Evolutionary conservation across 495 filamentous ascomycete genomes (phyloP), one percentile per base, ranked within the genome.

Genomic region (Echria macrotheca): DNA sequence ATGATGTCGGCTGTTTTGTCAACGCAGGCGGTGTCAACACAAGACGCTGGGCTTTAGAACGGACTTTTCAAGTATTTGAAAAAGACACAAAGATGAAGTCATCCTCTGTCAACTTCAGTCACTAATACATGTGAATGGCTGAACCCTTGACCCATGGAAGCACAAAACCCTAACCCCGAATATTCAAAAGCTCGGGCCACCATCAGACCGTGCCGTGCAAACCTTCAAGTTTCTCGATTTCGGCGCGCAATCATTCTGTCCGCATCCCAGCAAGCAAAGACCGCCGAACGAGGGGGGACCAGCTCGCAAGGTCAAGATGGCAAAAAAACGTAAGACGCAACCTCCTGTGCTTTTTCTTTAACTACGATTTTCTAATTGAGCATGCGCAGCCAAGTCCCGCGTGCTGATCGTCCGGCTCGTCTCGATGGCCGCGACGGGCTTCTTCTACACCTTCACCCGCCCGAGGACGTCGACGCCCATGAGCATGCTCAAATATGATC

Each of bases 401-500:
- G 86, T 89, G 44, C 81, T 97, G 60, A 76, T 83, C 59, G 93
- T 97, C 62, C 90, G 94, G 63, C 85, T 99, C 45, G 76, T 99
- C 67, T 95, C 89, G 46, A 99, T 97, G 94, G 94, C 94, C 52
- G 83, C 95, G 82, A 99, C 94, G 11, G 94, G 94, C 58, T 99
- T 86, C 76, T 99, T 89, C 75, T 87, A 87, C 66, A 94, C 87
- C 46, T 78, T 90, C 65, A 76, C 86, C 45, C 86, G 94, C 24
- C 90, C 91, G 12, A 84, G 94, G 42, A 73, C 76, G 19, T 76
- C 91, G 49, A 73, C 83, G 31, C 93, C 94, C 29, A 78, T 97
- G 68, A 91, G 86, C 71, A 95, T 97, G 90, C 76, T 97, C 55
- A 99, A 99, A 73, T 97, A 99, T 67, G 94, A 99, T 70, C 94